Conservation (phyloP, 1,284 basidiomycete species). For the Gomphus bonarii region DNA sequence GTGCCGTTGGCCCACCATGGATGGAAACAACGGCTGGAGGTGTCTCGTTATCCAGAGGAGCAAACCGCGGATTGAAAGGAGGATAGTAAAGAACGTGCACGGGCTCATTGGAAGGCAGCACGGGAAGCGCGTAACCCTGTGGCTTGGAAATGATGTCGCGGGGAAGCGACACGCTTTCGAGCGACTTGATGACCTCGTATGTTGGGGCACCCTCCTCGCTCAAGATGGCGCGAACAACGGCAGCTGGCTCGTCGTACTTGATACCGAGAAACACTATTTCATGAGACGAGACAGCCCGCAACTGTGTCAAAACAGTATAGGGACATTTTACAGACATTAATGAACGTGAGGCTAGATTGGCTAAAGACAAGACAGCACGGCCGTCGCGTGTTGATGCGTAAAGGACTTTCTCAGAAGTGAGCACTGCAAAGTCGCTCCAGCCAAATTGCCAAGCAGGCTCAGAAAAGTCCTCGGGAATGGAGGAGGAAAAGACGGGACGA, state of each 20-base stretch:
- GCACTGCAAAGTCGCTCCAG: conserved; percentile 37
- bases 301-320: conserved; percentile 26
- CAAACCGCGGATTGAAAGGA: conserved; percentile 50
- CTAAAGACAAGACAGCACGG: conserved; percentile 34
- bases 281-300: conserved; percentile 32
- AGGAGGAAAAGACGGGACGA: conserved; percentile 31
- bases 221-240: conserved; percentile 23
- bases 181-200: conserved; percentile 11
- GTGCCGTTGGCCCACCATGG: conserved; percentile 59
- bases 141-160: conserved; percentile 31
- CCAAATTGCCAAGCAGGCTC: conserved; percentile 48
- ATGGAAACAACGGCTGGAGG: conserved; percentile 55
- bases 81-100: conserved; percentile 51
- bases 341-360: conserved; percentile 29
- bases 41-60: conserved; percentile 35
- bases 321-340: conserved; percentile 21
- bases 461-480: conserved; percentile 48
- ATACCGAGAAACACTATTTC: conserved; percentile 36
- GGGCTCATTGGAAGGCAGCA: conserved; percentile 27
- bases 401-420: conserved; percentile 36
- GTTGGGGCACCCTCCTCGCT: neutral
- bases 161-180: conserved; percentile 10
- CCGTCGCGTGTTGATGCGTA: conserved; percentile 37
- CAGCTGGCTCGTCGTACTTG: conserved; percentile 29
- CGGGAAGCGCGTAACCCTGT: conserved; percentile 32